Conservation (phyloP, 1,139 yeast genomes). For the Sugiyamaella castrensis region DNA sequence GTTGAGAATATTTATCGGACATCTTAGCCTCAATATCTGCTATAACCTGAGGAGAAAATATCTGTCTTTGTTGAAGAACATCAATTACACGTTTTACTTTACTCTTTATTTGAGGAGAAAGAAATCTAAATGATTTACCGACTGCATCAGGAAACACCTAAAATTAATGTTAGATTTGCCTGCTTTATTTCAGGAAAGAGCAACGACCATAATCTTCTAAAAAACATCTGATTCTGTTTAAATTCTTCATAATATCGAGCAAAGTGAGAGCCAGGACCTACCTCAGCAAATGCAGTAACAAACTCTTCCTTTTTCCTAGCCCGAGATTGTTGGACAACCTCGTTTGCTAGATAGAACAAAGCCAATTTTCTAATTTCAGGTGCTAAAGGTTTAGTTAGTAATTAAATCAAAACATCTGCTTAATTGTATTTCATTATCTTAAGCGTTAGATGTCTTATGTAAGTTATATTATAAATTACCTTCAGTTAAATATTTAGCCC, state of each 20-base stretch:
- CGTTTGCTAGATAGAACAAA: constrained; percentile 72
- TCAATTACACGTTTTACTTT: constrained; percentile 61
- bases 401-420: not conserved
- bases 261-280: too few species aligned
- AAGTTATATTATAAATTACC: constrained; percentile 22
- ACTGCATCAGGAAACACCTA: constrained; percentile 11
- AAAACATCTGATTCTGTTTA: too few species aligned
- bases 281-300: constrained; percentile 53
- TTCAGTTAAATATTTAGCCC: constrained; percentile 49
- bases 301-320: constrained; percentile 62
- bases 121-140: constrained; percentile 4
- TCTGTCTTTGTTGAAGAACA: constrained; percentile 71
- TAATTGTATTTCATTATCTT: too few species aligned
- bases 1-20: not conserved
- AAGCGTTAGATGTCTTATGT: not conserved
- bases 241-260: constrained; percentile 37
- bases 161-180: not conserved
- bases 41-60: constrained; percentile 50
- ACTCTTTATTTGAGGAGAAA: constrained; percentile 28
- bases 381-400: constrained; percentile 25
- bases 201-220: too few species aligned
- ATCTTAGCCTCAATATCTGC: constrained; percentile 39
- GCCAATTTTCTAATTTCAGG: constrained; percentile 52
- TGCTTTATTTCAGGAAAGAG: too few species aligned
- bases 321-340: constrained; percentile 77